Base-by-base conservation (phyloP, 1,284 basidiomycete species). In the Thecaphora thlaspeos region DNA sequence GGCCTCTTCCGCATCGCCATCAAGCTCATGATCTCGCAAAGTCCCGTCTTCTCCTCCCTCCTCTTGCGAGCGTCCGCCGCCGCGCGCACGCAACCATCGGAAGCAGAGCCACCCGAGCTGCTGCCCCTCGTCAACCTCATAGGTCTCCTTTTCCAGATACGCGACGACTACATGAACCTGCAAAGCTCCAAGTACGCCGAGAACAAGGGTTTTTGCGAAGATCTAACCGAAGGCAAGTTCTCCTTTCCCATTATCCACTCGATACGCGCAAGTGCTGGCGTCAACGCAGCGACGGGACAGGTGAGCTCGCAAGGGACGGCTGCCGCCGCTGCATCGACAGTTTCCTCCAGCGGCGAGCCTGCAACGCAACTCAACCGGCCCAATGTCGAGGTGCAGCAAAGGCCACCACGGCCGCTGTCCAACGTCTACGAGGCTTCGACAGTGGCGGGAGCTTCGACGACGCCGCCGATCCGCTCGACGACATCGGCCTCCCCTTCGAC, bases 101-200 rank as follows among this genome's bases (percentile, higher is more conserved):
- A 34, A 18, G 46, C 28, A 1, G 38, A n/a, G 1, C 58, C 47
- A 12, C 52, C 56, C 3, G 60, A 61, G 21, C 24, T 57, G 30
- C 41, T 54, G 3, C 91, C 92, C 0, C 83, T 98, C 1, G 90
- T 94, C 51, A 96, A 96, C 77, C 83, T 97, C 11, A 89, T 98
- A 61, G 91, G 94, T 1, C 85, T 97, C 15, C 89, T 87, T 72
- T 97, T 94, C 78, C 95, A 98, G 78, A 95, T 99, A 64, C 82
- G 93, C 22, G 95, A 99, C 76, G 94, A 99, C 77, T 91, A 94
- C 56, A 90, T 95, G 88, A 98, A 98, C 76, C 81, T 98, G 30
- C 88, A 93, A 71, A 91, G 88, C 43, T 84, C 48, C 17, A 67
- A 93, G 88, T 96, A 97, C 72, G 83, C 87, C 2, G 82, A 85